Evolutionary conservation across 73 alveolate species (phyloP), one percentile per base, ranked within the genome.

Genomic region (Stentor coeruleus): DNA sequence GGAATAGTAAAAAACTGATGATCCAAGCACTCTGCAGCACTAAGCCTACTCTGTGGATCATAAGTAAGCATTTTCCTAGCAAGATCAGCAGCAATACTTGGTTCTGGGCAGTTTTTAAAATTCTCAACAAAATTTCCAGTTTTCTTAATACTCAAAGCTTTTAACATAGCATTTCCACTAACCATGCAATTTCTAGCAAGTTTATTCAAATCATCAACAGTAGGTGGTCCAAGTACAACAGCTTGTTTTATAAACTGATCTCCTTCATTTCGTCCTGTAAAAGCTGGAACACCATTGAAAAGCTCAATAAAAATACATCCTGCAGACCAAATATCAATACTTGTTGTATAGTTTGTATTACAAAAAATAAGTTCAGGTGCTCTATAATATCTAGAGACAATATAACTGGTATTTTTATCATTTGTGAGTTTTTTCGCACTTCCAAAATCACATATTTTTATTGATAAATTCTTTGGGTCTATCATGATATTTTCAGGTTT

Each of bases 221-320:
- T 35, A 0, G 83, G 82, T 39, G 86, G 66, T 30, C 90, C 90
- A 26, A 84, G 74, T 0, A 82, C 49, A 35, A 55, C 3, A 28
- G 73, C 82, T 14, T 76, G 82, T 31, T 81, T 30, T 58, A 76
- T 76, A 37, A 84, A 35, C 38, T 84, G 39, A 77, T 76, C 59
- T 76, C 97, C 96, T 85, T 95, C 99, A 49, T 82, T 88, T 30
- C 88, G 89, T 3, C 99, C 98, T 15, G 93, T 95, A 74, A 94
- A 94, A 35, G 92, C 85, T 30, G 97, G 96, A 4, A 75, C 59
- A 36, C 88, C 89, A 55, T 89, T 86, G 76, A 90, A 77, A 74
- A 96, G 82, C 84, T 96, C 98, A 73, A 87, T 88, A 30, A 96
- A 76, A 66, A 96, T 94, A 79, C 99, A 96, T 38, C 98, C 99